phyloP scores from a whole-genome alignment of 192 early-diverging fungal species.

The Coemansia sp. region DNA sequence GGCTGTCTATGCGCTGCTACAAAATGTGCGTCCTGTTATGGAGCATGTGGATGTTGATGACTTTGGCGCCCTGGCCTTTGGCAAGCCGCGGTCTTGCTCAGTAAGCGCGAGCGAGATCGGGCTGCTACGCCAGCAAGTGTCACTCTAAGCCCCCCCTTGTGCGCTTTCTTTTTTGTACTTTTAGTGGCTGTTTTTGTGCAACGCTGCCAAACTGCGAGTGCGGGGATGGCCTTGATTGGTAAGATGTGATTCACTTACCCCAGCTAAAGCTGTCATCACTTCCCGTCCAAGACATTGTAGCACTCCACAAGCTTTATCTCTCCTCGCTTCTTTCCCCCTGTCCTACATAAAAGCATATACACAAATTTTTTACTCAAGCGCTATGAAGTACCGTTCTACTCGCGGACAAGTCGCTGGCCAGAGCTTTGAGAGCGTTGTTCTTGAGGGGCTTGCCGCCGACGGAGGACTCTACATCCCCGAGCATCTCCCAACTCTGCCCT shows the following conservation, averaged over 20 bases:
- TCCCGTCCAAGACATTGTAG: not conserved
- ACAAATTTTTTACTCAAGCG: conserved; percentile 6
- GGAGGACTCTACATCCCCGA: conserved; percentile 94
- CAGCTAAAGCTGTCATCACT: not conserved
- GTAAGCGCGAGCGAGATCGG: conserved; percentile 15
- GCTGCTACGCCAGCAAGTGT: conserved; percentile 15
- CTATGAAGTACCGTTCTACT: conserved; percentile 91
- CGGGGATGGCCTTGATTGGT: not conserved
- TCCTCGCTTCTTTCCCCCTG: not conserved
- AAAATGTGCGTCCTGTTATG: conserved; percentile 44
- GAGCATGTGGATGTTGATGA: conserved; percentile 43
- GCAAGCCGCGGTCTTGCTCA: conserved; percentile 1
- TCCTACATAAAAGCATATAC: not conserved
- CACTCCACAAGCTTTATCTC: not conserved
- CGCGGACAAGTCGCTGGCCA: conserved; percentile 67
- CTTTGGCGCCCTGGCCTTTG: conserved; percentile 41
- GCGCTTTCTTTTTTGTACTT: not conserved
- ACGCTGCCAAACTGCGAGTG: not conserved
- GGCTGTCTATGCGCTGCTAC: conserved; percentile 53
- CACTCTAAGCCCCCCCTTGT: not conserved
- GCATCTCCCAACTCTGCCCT: conserved; percentile 69
- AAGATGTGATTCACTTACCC: not conserved
- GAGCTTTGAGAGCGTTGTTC: conserved; percentile 88
- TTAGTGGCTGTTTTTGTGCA: not conserved
- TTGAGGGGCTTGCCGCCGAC: conserved; percentile 87